Evolutionary conservation across 2,329 filamentous ascomycete genomes (phyloP), one percentile per base, ranked within the genome.

Genomic region (Colletotrichum karsti): DNA sequence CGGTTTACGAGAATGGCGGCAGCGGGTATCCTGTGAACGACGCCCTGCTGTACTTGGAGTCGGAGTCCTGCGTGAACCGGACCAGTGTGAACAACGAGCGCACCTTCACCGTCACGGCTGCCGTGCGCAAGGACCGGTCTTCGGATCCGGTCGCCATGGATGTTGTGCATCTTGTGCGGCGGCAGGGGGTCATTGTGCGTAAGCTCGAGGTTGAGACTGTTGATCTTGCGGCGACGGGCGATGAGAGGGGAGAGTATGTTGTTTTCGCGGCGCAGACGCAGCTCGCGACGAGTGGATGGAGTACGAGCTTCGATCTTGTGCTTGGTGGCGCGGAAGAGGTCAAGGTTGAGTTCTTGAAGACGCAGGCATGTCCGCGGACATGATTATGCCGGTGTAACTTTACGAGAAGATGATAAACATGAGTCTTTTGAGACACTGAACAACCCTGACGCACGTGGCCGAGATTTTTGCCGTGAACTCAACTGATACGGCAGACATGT

Each of bases 21-120:
- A 42, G 63, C 20, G 74, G 76, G 0, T 79, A 77, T 61, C 74
- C 74, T 8, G 56, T 79, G 2, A 63, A 74, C 7, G 74, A 78
- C 30, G 70, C 69, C 0, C 48, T 78, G 7, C 42, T 77, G 1
- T 78, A 73, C 46, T 73, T 77, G 30, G 42, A 66, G 8, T n/a
- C 64, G 0, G 66, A 70, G 53, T 79, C 76, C 1, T 79, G 76
- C 66, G 50, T 74, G 26, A 70, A 62, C 37, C 55, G 63, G 7
- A 60, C 63, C 50, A 54, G 68, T 30, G 61, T 58, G 22, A 55
- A 55, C 24, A 63, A 63, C 22, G 51, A 68, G 48, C 53, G 68
- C 20, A 41, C 68, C 4, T 67, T 67, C 41, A 61, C 48, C 8
- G 54, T 70, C 18, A 64, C 68, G 15, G 68, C 56, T 5, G 68